Evolutionary conservation across 345 rosid genomes (phyloP), one percentile per base, ranked within the genome.

Genomic region (Citrus maxima): DNA sequence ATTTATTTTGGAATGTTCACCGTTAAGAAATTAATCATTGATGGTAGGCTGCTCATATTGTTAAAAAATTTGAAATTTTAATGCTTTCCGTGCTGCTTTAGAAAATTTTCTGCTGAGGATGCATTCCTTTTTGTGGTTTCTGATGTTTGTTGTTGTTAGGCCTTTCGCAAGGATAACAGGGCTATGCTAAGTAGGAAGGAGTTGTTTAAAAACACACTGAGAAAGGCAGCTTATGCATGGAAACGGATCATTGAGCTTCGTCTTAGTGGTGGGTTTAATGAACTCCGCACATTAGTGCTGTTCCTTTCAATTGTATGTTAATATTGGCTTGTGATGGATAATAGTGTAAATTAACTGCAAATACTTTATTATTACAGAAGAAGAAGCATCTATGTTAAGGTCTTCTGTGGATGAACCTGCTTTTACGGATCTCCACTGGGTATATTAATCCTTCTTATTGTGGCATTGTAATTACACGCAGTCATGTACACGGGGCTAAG

Each of bases 381-480:
- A 97, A 84, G 98, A 97, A 87, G 93, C 93, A 21, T 37, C 80
- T 42, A 68, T n/a, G 74, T 61, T 97, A 77, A 90, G 97, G 87
- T 88, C 63, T 81, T 97, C 63, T 79, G 79, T 97, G 46, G 99
- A 97, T 76, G 92, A 97, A 66, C 97, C 99, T 49, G 87, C 95
- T 58, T 97, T 65, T 84, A 88, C 94, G 1, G 98, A 97, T 92
- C 99, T 97, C 69, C 99, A 97, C 73, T 94, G 98, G 98, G 99
- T 94, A 88, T 38, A 54, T 27, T 58, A 51, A n/a, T 58, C 32
- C 27, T 66, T 56, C 27, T 70, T 65, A 30, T 70, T 10, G 10
- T 65, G 66, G 65, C 61, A 69, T 73, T 77, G 10, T 54, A 13
- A n/a, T 22, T 76, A 22, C 6, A 3, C 28, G 21, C 6, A 24